phyloP scores from a whole-genome alignment of 768 basidiomycete genomes.

The Holtermannia corniformis region DNA sequence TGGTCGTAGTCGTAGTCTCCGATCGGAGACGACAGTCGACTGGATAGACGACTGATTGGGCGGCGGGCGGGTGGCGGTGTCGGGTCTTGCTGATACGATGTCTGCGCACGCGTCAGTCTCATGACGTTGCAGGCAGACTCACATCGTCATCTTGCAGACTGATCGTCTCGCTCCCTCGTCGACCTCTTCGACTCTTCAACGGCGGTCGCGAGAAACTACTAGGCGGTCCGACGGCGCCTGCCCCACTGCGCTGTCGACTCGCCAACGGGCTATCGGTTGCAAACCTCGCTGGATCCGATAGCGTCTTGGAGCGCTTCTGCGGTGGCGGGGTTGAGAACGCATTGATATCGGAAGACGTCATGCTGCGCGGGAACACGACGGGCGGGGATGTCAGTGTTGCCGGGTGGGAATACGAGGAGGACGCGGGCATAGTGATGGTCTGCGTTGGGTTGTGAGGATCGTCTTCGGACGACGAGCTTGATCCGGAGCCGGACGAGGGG shows the following conservation, averaged over 20 bases:
- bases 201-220: not conserved
- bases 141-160: not conserved
- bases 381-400: too few relatives aligned
- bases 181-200: not conserved
- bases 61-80: not conserved
- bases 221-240: constrained; percentile 16
- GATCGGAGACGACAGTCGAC: too few relatives aligned
- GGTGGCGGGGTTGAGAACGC: constrained; percentile 11
- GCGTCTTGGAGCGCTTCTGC: constrained; percentile 1
- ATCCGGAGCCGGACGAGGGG: constrained; percentile 20
- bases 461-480: constrained; percentile 13
- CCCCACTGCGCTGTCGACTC: constrained; percentile 9
- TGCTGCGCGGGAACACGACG: constrained; percentile 2
- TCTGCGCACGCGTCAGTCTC: not conserved
- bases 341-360: constrained; percentile 8
- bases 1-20: too few relatives aligned
- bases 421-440: constrained; percentile 12
- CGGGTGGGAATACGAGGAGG: constrained; percentile 9
- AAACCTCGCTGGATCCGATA: constrained; percentile 4
- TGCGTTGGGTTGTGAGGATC: constrained; percentile 8
- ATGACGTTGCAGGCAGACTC: not conserved
- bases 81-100: not conserved
- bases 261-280: constrained; percentile 22
- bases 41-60: too few relatives aligned
- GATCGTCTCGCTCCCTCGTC: not conserved